Evolutionary conservation across 352 stramenopile genomes (phyloP).

Genomic region (Phytophthora macrochlamydospora): DNA sequence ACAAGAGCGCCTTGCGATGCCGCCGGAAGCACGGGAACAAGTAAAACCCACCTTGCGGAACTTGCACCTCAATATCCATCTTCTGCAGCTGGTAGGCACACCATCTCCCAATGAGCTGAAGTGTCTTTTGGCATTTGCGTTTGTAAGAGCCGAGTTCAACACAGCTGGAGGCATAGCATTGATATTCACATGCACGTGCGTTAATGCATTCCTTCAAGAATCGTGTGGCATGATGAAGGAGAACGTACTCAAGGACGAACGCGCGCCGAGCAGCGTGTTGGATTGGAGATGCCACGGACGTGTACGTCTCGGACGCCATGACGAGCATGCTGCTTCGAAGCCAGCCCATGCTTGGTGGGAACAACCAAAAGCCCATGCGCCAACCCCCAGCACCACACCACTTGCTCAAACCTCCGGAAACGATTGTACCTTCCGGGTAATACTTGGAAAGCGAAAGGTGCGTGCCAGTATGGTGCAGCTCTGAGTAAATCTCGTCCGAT

Average conservation of each 20-base stretch:
- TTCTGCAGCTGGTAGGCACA: conserved; percentile 86
- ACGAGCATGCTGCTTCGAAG: conserved; percentile 88
- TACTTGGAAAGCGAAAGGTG: conserved; percentile 87
- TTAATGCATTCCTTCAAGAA: conserved; percentile 7
- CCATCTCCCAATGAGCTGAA: conserved; percentile 85
- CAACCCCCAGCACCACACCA: conserved; percentile 89
- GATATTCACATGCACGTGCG: conserved; percentile 19
- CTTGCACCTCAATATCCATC: conserved; percentile 81
- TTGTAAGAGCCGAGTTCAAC: conserved; percentile 83
- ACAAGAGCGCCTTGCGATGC: conserved; percentile 66
- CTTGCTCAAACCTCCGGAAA: conserved; percentile 87
- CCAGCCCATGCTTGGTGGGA: conserved; percentile 78
- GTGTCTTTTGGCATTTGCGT: conserved; percentile 78
- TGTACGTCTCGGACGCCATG: conserved; percentile 91
- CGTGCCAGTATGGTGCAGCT: conserved; percentile 73
- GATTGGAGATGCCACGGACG: conserved; percentile 84
- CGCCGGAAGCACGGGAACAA: conserved; percentile 83
- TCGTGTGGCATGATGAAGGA: no score
- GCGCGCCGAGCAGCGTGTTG: conserved; percentile 83
- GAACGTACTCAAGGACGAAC: conserved; percentile 71
- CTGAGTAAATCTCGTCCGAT: conserved; percentile 91
- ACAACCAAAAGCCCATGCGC: conserved; percentile 90
- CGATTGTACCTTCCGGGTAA: conserved; percentile 88
- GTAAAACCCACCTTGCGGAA: conserved; percentile 83
- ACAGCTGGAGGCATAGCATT: conserved; percentile 46